Evolutionary conservation across 2,329 filamentous ascomycete species (phyloP).

Genomic region (Meredithiella fracta): DNA sequence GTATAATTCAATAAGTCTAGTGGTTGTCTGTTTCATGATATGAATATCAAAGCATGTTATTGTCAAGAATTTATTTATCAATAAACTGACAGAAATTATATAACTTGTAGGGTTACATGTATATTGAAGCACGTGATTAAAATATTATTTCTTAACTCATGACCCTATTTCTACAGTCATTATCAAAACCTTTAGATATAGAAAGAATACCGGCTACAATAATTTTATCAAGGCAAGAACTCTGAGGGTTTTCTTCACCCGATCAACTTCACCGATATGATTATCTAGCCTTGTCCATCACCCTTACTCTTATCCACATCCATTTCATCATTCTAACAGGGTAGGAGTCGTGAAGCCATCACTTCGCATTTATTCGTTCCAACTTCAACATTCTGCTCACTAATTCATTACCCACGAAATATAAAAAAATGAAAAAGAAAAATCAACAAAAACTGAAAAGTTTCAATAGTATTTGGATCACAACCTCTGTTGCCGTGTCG

Average conservation of each 20-base stretch:
- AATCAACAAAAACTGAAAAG: background rate
- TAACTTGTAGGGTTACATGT: background rate
- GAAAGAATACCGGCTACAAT: too few species aligned
- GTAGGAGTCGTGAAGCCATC: too few species aligned
- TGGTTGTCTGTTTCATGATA: background rate
- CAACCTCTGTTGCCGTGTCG: background rate
- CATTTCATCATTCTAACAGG: background rate
- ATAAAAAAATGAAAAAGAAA: background rate
- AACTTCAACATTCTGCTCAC: background rate
- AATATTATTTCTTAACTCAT: background rate
- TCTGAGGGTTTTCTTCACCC: too few species aligned
- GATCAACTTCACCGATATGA: too few species aligned
- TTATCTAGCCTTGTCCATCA: too few species aligned
- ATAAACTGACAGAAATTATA: too few species aligned
- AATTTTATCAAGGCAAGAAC: too few species aligned
- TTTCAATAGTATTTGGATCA: background rate
- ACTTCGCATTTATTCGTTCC: background rate
- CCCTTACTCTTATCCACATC: too few species aligned
- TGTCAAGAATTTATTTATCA: too few species aligned
- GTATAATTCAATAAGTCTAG: background rate
- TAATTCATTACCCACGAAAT: background rate
- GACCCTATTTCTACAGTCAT: too few species aligned
- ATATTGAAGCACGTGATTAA: background rate
- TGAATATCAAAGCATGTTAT: background rate
- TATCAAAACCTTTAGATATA: too few species aligned